phyloP scores from a whole-genome alignment of 495 filamentous ascomycete species.

The Staphylotrichum longicolle region DNA sequence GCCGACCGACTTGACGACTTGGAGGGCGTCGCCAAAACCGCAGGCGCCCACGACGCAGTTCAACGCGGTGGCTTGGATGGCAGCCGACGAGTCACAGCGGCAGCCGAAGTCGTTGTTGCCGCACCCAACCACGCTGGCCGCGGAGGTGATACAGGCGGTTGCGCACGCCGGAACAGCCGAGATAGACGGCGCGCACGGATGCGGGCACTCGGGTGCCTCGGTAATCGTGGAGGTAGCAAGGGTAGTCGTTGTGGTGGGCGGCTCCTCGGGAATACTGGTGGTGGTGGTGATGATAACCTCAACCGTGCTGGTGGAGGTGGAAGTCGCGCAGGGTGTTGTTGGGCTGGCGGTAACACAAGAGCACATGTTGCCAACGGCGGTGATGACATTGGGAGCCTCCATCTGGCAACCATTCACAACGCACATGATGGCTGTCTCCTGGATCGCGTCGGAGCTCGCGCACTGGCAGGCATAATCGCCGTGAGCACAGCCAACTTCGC shows the following conservation, averaged over 20 bases:
- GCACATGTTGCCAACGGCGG: conserved; percentile 5
- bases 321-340: not conserved
- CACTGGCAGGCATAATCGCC: conserved; percentile 13
- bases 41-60: conserved; percentile 8
- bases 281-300: not conserved
- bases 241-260: not conserved
- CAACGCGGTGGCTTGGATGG: conserved; percentile 1
- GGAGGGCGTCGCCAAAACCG: not conserved
- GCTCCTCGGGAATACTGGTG: too few species aligned
- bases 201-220: not conserved
- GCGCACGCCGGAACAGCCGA: conserved; percentile 13
- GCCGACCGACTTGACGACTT: not conserved
- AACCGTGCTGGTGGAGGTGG: not conserved
- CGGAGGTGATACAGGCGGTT: conserved; percentile 9
- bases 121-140: conserved; percentile 6
- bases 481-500: not conserved
- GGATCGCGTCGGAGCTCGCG: not conserved
- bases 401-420: conserved; percentile 3
- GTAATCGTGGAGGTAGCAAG: not conserved
- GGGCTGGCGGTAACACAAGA: conserved; percentile 1
- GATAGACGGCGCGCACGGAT: conserved; percentile 7
- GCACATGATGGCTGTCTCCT: not conserved
- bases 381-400: not conserved
- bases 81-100: conserved; percentile 1
- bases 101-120: conserved; percentile 1